phyloP scores from a whole-genome alignment of 1,139 yeast species.

The Hemisphaericaspora xylanilytica region DNA sequence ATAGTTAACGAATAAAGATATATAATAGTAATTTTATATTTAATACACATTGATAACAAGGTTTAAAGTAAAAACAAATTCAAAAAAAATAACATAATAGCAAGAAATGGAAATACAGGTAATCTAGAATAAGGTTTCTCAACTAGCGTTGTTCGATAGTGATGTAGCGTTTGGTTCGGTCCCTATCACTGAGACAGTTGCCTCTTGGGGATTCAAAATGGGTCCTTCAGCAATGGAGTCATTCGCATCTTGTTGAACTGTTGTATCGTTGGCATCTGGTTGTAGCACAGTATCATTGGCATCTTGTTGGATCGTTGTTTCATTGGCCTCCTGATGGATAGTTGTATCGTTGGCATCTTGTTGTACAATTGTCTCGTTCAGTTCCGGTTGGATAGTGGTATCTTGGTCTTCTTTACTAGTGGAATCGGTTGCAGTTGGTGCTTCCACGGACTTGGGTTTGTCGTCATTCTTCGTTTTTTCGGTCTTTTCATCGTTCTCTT shows the following conservation, averaged over 20 bases:
- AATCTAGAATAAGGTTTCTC: too few species aligned
- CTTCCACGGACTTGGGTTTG: constrained; percentile 9
- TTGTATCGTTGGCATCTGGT: constrained; percentile 41
- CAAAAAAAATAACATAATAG: constrained; percentile 3
- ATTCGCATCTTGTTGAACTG: constrained; percentile 41
- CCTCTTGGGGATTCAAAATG: constrained; percentile 20
- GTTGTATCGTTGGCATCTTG: constrained; percentile 46
- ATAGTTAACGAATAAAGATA: too few species aligned
- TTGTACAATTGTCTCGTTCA: constrained; percentile 30
- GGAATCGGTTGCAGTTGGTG: constrained; percentile 8
- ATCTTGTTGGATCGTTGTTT: neutral
- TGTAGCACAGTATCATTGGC: constrained; percentile 26
- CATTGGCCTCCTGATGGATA: constrained; percentile 9
- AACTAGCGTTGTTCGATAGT: too few species aligned
- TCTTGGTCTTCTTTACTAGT: constrained; percentile 4
- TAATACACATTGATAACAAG: constrained; percentile 5
- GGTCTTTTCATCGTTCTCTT: constrained; percentile 4
- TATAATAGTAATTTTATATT: neutral
- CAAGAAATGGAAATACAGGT: constrained; percentile 5
- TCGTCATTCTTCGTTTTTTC: constrained; percentile 9
- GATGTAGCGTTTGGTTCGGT: constrained; percentile 20
- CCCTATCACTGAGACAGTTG: constrained; percentile 12
- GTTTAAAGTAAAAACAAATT: constrained; percentile 1
- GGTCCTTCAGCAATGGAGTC: constrained; percentile 41
- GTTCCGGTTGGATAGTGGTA: constrained; percentile 1